Conservation (phyloP, 2,329 filamentous ascomycete genomes). For the Xylaria sp. region DNA sequence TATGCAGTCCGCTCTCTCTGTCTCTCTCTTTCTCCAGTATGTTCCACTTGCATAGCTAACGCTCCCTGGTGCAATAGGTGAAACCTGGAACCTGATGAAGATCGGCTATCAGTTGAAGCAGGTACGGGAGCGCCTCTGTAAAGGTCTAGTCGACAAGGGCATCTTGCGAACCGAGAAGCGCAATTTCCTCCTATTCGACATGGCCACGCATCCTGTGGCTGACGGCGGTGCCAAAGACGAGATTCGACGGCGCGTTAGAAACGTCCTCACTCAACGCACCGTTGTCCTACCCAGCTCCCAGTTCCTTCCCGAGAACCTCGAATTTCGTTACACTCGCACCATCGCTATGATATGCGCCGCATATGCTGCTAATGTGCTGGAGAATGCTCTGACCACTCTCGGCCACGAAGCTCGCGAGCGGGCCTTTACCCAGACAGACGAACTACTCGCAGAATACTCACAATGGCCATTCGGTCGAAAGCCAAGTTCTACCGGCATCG, state of each 20-base stretch:
- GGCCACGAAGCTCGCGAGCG: constrained; percentile 94
- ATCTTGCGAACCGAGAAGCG: constrained; percentile 98
- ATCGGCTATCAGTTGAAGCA: constrained; percentile 99
- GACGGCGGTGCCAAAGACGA: constrained; percentile 98
- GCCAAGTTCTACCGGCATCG: constrained; percentile 82
- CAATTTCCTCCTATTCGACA: constrained; percentile 99
- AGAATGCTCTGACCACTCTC: constrained; percentile 94
- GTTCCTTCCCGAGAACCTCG: constrained; percentile 92
- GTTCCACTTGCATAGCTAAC: constrained; percentile 21
- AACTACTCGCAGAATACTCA: constrained; percentile 93
- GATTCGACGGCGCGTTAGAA: constrained; percentile 91
- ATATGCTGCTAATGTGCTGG: constrained; percentile 96
- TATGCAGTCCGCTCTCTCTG: constrained; percentile 30
- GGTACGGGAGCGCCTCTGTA: constrained; percentile 95
- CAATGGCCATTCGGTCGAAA: constrained; percentile 96
- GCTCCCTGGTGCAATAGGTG: constrained; percentile 67
- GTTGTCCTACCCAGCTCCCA: constrained; percentile 87
- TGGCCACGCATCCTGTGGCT: constrained; percentile 97
- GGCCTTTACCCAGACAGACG: constrained; percentile 96
- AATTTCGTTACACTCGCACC: constrained; percentile 92
- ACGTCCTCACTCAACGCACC: constrained; percentile 91
- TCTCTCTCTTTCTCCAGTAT: neutral
- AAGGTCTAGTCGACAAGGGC: constrained; percentile 97
- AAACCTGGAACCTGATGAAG: constrained; percentile 99
- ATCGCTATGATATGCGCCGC: constrained; percentile 97